A percentile compares a stretch with the other conserved stretches of the same genome.
phyloP scores from a whole-genome alignment of 2,329 filamentous ascomycete genomes.

The Phoma sp. region DNA sequence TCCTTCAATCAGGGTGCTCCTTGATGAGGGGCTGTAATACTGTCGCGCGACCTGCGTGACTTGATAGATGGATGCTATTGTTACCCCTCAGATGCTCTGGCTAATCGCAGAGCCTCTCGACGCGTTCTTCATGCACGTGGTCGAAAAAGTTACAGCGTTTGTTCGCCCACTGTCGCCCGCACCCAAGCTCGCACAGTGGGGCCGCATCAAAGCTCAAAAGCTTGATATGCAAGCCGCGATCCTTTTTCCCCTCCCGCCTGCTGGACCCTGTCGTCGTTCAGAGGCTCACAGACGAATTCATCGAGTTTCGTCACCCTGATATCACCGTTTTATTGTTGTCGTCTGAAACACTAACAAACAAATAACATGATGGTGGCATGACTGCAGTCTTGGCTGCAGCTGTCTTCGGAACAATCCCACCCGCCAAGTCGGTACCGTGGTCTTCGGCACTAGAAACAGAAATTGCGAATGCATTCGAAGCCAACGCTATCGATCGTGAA shows the following conservation, averaged over 20 bases:
- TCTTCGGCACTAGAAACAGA: not conserved
- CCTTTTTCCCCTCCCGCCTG: not conserved
- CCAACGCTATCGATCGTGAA: no score
- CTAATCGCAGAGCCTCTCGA: slow-evolving; percentile 6
- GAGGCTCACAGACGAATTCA: not conserved
- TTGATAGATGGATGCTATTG: slow-evolving; percentile 1
- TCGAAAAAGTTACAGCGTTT: slow-evolving; percentile 1
- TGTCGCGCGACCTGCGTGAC: slow-evolving; percentile 15
- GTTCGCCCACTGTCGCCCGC: slow-evolving; percentile 4
- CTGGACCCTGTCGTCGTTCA: slow-evolving; percentile 14
- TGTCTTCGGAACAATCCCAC: not conserved
- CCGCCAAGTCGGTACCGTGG: not conserved
- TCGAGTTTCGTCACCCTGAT: not conserved
- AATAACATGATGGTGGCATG: slow-evolving; percentile 1
- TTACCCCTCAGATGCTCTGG: slow-evolving; percentile 7
- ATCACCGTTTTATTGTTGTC: not conserved
- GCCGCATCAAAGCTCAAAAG: slow-evolving; percentile 14
- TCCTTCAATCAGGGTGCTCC: slow-evolving; percentile 9
- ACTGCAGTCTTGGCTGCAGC: slow-evolving; percentile 11
- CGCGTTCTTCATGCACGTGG: slow-evolving; percentile 20
- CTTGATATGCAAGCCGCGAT: slow-evolving; percentile 10
- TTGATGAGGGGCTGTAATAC: slow-evolving; percentile 12
- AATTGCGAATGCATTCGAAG: not conserved
- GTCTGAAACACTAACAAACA: slow-evolving; percentile 4
- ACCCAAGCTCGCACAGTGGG: slow-evolving; percentile 7